These are phyloP conservation scores for Pleurotus ostreatus DNA, from an alignment of 768 basidiomycete species.

Conservation along the genomic window DNA sequence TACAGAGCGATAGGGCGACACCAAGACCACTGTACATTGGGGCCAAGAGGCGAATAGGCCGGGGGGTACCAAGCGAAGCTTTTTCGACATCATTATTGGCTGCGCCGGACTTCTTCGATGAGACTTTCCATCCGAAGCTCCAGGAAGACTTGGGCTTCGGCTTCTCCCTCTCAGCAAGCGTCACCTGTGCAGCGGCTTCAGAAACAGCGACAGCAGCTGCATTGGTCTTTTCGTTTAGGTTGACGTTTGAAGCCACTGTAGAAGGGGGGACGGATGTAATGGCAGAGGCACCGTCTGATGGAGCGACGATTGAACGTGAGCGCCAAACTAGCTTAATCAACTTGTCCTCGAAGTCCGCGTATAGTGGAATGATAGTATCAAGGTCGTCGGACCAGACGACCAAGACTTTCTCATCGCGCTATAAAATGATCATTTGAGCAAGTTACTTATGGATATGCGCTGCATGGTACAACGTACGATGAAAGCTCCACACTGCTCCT, in stretches of 20 bases:
- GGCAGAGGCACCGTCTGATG: constrained; percentile 35
- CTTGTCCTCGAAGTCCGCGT: constrained; percentile 68
- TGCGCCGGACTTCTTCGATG: constrained; percentile 28
- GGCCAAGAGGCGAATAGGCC: constrained; percentile 61
- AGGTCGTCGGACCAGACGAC: constrained; percentile 84
- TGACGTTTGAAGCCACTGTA: constrained; percentile 46
- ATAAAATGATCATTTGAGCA: constrained; percentile 9
- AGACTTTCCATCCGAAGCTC: constrained; percentile 39
- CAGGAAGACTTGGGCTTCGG: constrained; percentile 15
- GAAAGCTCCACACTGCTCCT: constrained; percentile 90
- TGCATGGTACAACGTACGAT: constrained; percentile 43
- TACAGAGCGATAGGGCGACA: constrained; percentile 63
- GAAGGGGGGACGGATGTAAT: constrained; percentile 39
- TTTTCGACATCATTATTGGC: constrained; percentile 48
- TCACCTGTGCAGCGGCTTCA: constrained; percentile 28
- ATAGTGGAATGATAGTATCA: constrained; percentile 74
- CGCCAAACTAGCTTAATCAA: constrained; percentile 55
- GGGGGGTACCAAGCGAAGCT: constrained; percentile 25
- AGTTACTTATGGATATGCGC: background rate
- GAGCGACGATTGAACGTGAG: constrained; percentile 29
- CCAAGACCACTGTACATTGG: constrained; percentile 74
- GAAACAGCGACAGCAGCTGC: constrained; percentile 22
- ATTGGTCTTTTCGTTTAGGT: constrained; percentile 47
- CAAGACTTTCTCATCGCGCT: constrained; percentile 83
- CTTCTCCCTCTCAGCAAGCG: constrained; percentile 26